These are phyloP conservation scores for Sporisorium iseilematis-ciliati DNA, from an alignment of 1,284 basidiomycete genomes.

Conservation along the genomic window DNA sequence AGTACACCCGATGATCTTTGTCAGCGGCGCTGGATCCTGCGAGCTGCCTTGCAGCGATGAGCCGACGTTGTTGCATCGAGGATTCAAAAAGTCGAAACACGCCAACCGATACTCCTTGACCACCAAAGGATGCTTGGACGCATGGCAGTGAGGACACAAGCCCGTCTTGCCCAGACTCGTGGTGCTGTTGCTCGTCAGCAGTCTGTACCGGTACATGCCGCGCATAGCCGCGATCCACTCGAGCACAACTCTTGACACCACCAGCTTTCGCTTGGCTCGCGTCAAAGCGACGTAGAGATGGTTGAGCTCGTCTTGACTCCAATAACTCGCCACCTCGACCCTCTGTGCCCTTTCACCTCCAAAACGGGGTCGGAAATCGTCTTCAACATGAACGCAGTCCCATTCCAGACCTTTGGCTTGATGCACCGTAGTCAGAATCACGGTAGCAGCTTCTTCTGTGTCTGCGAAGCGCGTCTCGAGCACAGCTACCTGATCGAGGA, in stretches of 20 bases:
- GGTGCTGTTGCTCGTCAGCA: constrained; percentile 27
- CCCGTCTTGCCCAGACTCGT: constrained; percentile 24
- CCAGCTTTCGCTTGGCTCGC: constrained; percentile 53
- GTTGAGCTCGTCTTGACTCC: constrained; percentile 60
- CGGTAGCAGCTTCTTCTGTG: constrained; percentile 36
- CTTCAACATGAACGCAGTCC: constrained; percentile 59
- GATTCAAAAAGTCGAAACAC: constrained; percentile 44
- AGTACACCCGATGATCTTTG: constrained; percentile 25
- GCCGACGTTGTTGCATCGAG: constrained; percentile 18
- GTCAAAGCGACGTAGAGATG: constrained; percentile 63
- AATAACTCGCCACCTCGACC: constrained; percentile 41
- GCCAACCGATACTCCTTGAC: constrained; percentile 32
- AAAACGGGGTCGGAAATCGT: constrained; percentile 59
- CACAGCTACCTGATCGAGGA: constrained; percentile 46
- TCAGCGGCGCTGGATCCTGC: constrained; percentile 23
- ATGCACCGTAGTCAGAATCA: constrained; percentile 62
- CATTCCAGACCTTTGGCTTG: constrained; percentile 66
- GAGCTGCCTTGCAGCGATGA: not conserved
- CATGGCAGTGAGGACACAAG: constrained; percentile 32
- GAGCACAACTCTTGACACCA: constrained; percentile 42
- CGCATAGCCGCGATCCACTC: constrained; percentile 58
- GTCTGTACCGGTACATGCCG: constrained; percentile 41
- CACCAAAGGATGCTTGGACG: constrained; percentile 34
- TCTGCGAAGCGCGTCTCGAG: constrained; percentile 54
- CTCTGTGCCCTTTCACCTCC: constrained; percentile 30